These are phyloP conservation scores for Tylopilus rubrobrunneus DNA, from an alignment of 768 basidiomycete genomes.

Conservation along the genomic window DNA sequence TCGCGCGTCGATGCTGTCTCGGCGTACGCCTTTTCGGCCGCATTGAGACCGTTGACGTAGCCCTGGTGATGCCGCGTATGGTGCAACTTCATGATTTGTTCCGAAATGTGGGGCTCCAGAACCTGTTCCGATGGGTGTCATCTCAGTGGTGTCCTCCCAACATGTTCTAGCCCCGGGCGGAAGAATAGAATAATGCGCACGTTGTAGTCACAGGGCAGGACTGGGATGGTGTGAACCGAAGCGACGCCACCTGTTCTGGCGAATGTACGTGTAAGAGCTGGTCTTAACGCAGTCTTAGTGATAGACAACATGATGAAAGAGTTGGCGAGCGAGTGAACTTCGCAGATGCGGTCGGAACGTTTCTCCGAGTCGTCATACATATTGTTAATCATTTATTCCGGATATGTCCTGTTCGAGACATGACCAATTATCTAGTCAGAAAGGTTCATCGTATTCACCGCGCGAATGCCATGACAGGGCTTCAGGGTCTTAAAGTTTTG, in stretches of 20 bases:
- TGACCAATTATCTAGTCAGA: neutral
- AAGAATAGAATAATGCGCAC: constrained; percentile 35
- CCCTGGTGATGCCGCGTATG: constrained; percentile 89
- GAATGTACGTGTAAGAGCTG: constrained; percentile 44
- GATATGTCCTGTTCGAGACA: neutral
- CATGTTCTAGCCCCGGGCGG: neutral
- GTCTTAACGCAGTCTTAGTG: constrained; percentile 41
- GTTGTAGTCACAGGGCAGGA: constrained; percentile 77
- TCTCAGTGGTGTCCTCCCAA: neutral
- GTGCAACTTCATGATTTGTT: constrained; percentile 92
- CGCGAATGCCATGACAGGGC: neutral
- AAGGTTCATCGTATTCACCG: neutral
- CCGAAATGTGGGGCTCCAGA: constrained; percentile 88
- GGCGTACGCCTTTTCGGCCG: constrained; percentile 81
- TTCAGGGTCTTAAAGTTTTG: neutral
- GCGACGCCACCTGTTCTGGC: constrained; percentile 39
- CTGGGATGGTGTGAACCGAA: constrained; percentile 68
- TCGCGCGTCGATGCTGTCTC: constrained; percentile 64
- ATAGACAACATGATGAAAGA: constrained; percentile 43
- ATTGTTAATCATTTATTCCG: no score
- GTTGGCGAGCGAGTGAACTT: neutral
- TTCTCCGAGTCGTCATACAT: neutral
- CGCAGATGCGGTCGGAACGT: neutral
- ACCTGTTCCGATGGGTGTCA: constrained; percentile 45
- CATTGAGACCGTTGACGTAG: constrained; percentile 93